Evolutionary conservation across 106 monocot species (phyloP), one percentile per base, ranked within the genome.

Genomic region (Apostasia ramifera): DNA sequence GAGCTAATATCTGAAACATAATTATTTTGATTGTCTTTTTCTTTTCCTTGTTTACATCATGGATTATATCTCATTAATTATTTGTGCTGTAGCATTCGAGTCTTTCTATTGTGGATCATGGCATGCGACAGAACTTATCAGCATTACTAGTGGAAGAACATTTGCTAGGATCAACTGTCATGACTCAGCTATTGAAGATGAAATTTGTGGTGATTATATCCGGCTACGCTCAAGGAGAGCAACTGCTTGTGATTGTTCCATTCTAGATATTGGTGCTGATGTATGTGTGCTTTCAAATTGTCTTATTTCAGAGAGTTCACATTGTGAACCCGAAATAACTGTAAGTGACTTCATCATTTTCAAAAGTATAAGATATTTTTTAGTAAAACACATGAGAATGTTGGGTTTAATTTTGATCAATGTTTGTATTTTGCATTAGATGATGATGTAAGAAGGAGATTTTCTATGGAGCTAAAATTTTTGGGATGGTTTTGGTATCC

Each of bases 201-300:
- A 68, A 47, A 59, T 92, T 57, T 47, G 72, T 70, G 68, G 47
- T 8, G 77, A 82, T 59, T 65, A 66, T 56, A 49, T 92, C 38
- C 84, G 91, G 13, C 45, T 82, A 14, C 66, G 82, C 55, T 92
- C 91, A 46, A 82, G 80, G 74, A 88, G 64, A 78, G 88, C 88
- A 62, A 68, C 40, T 8, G 54, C 71, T 12, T 56, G 42, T 53
- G 91, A 92, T 79, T 92, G 91, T 39, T 47, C 46, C 8, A 42
- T 76, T 9, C 48, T 92, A 66, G 77, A 56, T 66, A 61, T 64
- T 46, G 82, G 82, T 15, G 61, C 76, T 42, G 82, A 92, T 76
- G 81, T 88, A 0, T 88, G 88, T 66, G 91, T 80, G 2, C 78
- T 74, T 73, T 84, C 76, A 70, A 68, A 64, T 56, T 61, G 73